Evolutionary conservation across 495 filamentous ascomycete species (phyloP).

Genomic region (Penicillium ochrochloron): DNA sequence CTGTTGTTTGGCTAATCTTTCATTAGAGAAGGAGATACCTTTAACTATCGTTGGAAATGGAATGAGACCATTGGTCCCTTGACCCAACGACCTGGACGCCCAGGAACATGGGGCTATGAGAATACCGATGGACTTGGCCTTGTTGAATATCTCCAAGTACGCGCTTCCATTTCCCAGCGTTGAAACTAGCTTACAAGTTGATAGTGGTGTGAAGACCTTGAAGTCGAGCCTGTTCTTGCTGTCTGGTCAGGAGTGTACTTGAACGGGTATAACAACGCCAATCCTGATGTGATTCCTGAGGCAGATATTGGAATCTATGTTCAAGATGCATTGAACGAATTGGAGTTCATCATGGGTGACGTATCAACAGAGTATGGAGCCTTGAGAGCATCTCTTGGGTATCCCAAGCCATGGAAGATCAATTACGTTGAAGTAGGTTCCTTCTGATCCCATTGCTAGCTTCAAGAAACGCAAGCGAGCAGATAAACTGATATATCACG

Average conservation of each 20-base stretch:
- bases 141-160: slow-evolving; percentile 25
- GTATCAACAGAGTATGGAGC: slow-evolving; percentile 60
- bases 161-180: neutral
- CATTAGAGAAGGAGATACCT: slow-evolving; percentile 51
- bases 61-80: slow-evolving; percentile 66
- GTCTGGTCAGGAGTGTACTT: slow-evolving; percentile 63
- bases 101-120: slow-evolving; percentile 59
- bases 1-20: slow-evolving; percentile 11
- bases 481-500: slow-evolving; percentile 37
- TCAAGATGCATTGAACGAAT: slow-evolving; percentile 61
- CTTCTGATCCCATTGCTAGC: neutral
- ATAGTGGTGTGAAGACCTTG: slow-evolving; percentile 63
- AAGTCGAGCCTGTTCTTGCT: slow-evolving; percentile 55
- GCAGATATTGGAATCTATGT: slow-evolving; percentile 41
- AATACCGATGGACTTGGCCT: slow-evolving; percentile 62
- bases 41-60: slow-evolving; percentile 62
- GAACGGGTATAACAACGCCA: slow-evolving; percentile 40
- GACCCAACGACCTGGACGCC: slow-evolving; percentile 59
- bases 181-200: slow-evolving; percentile 3
- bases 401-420: slow-evolving; percentile 56
- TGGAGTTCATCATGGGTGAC: slow-evolving; percentile 47
- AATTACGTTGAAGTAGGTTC: slow-evolving; percentile 4
- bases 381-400: slow-evolving; percentile 58
- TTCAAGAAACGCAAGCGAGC: neutral
- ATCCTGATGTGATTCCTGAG: slow-evolving; percentile 24